A percentile compares a stretch with the other conserved stretches of the same genome.
phyloP scores from a whole-genome alignment of 108 stramenopile genomes.

The Epithemia pelagica region DNA sequence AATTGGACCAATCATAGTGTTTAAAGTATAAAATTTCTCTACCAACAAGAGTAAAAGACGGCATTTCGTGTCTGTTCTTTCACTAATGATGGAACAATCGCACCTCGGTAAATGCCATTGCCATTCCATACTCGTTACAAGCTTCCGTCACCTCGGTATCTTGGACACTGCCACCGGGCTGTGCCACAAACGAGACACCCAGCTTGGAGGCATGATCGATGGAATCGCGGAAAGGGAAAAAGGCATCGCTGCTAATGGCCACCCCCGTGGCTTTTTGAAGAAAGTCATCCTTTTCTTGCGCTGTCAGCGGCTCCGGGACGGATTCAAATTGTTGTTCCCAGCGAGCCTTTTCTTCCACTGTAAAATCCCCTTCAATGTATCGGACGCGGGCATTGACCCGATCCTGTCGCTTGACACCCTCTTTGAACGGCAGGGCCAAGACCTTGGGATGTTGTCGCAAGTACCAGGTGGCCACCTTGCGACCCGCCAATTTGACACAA shows the following conservation, averaged over 20 bases:
- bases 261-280: slow-evolving; percentile 76
- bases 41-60: no score
- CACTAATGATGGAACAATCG: slow-evolving; percentile 98
- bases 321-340: slow-evolving; percentile 87
- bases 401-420: slow-evolving; percentile 93
- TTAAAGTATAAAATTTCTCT: no score
- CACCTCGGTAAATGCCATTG: slow-evolving; percentile 93
- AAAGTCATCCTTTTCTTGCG: slow-evolving; percentile 88
- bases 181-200: slow-evolving; percentile 89
- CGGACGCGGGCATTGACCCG: slow-evolving; percentile 97
- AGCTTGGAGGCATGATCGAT: slow-evolving; percentile 97
- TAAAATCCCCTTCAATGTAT: slow-evolving; percentile 98
- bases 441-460: slow-evolving; percentile 98
- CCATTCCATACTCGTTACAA: slow-evolving; percentile 94
- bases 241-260: slow-evolving; percentile 91
- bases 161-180: slow-evolving; percentile 95
- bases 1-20: no score
- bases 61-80: no score
- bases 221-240: slow-evolving; percentile 98
- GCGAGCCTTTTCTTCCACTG: slow-evolving; percentile 78
- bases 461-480: slow-evolving; percentile 95
- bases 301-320: slow-evolving; percentile 84
- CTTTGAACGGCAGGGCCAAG: slow-evolving; percentile 86
- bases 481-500: slow-evolving; percentile 97
- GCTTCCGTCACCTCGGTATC: slow-evolving; percentile 88